Base-by-base conservation (phyloP, 2,329 filamentous ascomycete species). In the Sporothrix pseudoabietina region DNA sequence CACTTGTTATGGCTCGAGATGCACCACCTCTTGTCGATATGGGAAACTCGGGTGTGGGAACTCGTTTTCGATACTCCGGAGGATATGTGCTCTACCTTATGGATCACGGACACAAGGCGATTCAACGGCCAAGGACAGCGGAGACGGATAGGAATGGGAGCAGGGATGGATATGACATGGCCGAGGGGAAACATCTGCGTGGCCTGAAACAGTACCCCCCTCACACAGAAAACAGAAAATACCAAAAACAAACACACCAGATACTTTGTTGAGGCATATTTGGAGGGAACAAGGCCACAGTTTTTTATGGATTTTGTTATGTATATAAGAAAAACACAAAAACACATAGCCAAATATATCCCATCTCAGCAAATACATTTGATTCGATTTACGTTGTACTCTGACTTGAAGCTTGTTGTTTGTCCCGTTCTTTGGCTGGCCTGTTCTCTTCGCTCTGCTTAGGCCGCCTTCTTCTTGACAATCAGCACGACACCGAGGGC, bases 401-500 rank as follows among this genome's bases (percentile, higher is more conserved):
- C 19, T 16, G 1, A 22, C n/a, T 55, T 55, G 2, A 55, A 22
- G 7, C n/a, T 7, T 32, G 1, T 10, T 6, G 12, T 32, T 5
- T 44, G 22, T 14, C 57, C 1, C 5, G 30, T 14, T 63, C 32
- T 12, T 22, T n/a, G 19, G 12, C n/a, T 49, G 8, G 2, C 63
- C 2, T 1, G n/a, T 63, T 44, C 14, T 44, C 32, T 8, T 32
- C 19, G 66, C 44, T 66, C 14, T 39, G 1, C 39, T 39, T 66
- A 66, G 12, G 61, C 61, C 61, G 39, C 32, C 32, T 44, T 16
- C 14, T 47, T 68, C n/a, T 68, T 71, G 52, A 61, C 49, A 12
- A 74, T 69, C 49, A 74, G 41, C 26, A 74, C 69, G 2, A 52
- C n/a, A 9, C 72, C 72, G 4, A 71, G 59, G 1, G 69, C 69